Percentiles rank a stretch among this genome's conserved stretches.
phyloP scores from a whole-genome alignment of 768 basidiomycete genomes.

The Macrolepiota fuliginosa region DNA sequence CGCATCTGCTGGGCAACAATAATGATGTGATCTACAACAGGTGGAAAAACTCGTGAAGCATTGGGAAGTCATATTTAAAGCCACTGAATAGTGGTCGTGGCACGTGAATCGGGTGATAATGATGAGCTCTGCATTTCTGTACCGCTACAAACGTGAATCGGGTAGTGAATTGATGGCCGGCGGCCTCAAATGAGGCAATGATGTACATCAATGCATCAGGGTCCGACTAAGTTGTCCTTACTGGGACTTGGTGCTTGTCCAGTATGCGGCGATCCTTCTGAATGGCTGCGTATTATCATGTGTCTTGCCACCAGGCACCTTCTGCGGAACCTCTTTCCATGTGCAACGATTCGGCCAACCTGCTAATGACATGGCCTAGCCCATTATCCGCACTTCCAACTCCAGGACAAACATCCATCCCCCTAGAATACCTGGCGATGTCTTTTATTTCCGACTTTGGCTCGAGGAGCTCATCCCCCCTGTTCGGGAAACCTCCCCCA shows the following conservation, averaged over 20 bases:
- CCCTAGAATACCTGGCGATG: conserved; percentile 8
- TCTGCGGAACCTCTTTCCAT: neutral
- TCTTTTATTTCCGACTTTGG: conserved; percentile 13
- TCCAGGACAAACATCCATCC: conserved; percentile 15
- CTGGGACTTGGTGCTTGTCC: too few relatives aligned
- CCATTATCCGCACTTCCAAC: conserved; percentile 20
- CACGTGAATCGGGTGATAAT: neutral
- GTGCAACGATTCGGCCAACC: neutral
- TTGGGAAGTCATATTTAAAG: neutral
- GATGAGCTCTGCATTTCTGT: too few relatives aligned
- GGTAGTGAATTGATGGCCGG: neutral
- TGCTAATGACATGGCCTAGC: conserved; percentile 18
- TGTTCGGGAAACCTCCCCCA: neutral
- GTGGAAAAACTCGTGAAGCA: neutral
- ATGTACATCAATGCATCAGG: neutral
- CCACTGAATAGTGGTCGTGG: neutral
- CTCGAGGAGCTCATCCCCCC: neutral
- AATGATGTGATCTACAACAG: neutral
- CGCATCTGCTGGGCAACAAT: neutral
- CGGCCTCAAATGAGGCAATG: neutral
- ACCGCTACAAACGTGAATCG: neutral
- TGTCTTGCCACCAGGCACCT: neutral
- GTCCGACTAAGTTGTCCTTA: neutral
- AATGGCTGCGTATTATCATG: conserved; percentile 1
- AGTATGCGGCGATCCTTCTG: neutral